Base-by-base conservation (phyloP, 805 yeast species). In the Ogataea nakhonphanomensis region DNA sequence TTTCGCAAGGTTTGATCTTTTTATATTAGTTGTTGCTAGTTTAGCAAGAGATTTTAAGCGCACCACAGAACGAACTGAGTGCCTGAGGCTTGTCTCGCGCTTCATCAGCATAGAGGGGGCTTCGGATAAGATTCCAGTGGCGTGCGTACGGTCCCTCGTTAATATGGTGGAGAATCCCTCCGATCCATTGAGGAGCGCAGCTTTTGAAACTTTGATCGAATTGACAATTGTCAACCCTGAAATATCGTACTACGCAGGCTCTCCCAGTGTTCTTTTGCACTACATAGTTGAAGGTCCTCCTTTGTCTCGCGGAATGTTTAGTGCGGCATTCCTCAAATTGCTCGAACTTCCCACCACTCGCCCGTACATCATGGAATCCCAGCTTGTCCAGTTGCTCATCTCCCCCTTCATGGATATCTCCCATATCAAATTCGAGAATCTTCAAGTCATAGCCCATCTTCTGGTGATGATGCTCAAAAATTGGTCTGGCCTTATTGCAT, bases 401-500 rank as follows among this genome's bases (percentile, higher is more conserved):
- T 73, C 90, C 0, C 74, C 84, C n/a, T 84, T 85, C 51, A 79
- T 93, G 11, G 89, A 81, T 30, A 64, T 74, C 12, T 67, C 70
- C 7, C 75, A 74, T 37, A 57, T 71, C 22, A 71, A 71, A 42
- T 22, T 44, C 2, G 81, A 77, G 27, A 76, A 71, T 48, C 64
- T 88, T 22, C 83, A 81, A 42, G 74, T 71, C 43, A 66, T 78
- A 10, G 76, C 89, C 0, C 70, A 74, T 30, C 67, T 87, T 7
- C 58, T 91, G 2, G 64, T 84, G 0, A 58, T 74, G 4, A 64
- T 86, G 17, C 61, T 91, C 35, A 84, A 86, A 45, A 71, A 79
- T 25, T 82, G 91, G 78, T 70, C 84, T 9, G 99, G 99, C 0
- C 54, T 89, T 8, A 71, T 81, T 44, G 75, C 82, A 11, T 75